Evolutionary conservation across 2,329 filamentous ascomycete genomes (phyloP), one percentile per base, ranked within the genome.

Genomic region (Atkinsonella hypoxylon): DNA sequence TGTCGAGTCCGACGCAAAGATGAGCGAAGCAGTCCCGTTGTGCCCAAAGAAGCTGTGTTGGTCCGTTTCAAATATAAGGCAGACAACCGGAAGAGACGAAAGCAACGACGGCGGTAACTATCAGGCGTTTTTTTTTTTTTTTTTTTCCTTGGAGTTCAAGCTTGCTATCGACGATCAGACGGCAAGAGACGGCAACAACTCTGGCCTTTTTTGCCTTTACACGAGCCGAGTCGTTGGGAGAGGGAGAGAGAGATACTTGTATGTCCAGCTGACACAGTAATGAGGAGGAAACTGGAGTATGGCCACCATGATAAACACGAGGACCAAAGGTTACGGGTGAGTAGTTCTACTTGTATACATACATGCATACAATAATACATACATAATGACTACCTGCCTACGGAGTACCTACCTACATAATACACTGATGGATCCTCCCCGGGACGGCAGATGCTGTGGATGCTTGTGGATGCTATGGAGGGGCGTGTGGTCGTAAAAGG

Each of bases 401-500:
- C 26, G n/a, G n/a, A n/a, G 5, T 26, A 26, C 26, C 26, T 26
- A 26, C 26, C 4, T 26, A 26, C 26, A 26, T 8, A 26, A 26
- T 26, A 26, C 50, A 47, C 45, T 44, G 47, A 65, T 63, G 63
- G 69, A 68, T 63, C 48, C 51, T 49, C 59, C 61, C 57, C 59
- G 59, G 58, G 58, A 70, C 70, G 70, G 69, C 66, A 71, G 67
- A 69, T 71, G 64, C 58, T 70, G 50, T 52, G 50, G 50, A 52
- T 49, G 42, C 50, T 9, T 51, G 50, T 51, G 45, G 50, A 51
- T 48, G 42, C 32, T 46, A 42, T 49, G 67, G 70, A 72, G 70
- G 70, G 71, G 68, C 64, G 68, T 69, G 68, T 68, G 67, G 71
- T 64, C 64, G 40, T 67, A 66, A 70, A 68, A 68, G 66, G 64